Evolutionary conservation across 1,284 basidiomycete genomes (phyloP).

Genomic region (Ustilago xerochloae): DNA sequence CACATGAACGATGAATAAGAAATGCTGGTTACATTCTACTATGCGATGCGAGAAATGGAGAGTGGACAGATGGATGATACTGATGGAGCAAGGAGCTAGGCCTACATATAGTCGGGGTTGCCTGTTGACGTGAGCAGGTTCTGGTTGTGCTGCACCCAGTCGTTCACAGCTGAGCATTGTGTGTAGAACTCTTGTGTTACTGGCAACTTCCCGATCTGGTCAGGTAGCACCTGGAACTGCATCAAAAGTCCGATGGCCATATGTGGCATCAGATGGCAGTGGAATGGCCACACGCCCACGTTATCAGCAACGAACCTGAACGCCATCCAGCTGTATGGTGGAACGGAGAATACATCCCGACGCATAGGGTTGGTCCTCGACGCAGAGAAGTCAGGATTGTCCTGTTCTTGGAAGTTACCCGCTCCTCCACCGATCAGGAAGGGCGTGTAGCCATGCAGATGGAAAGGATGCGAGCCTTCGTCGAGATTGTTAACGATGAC

Average conservation of each 20-base stretch:
- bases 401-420: constrained; percentile 54
- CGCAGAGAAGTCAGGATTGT: constrained; percentile 31
- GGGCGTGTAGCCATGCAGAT: constrained; percentile 60
- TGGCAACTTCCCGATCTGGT: constrained; percentile 21
- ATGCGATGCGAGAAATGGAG: neutral
- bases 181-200: constrained; percentile 16
- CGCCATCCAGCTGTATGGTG: constrained; percentile 51
- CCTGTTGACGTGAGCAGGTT: constrained; percentile 25
- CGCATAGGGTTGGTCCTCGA: constrained; percentile 44
- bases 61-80: neutral
- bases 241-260: constrained; percentile 52
- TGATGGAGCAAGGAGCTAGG: neutral
- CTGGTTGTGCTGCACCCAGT: constrained; percentile 34
- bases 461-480: constrained; percentile 71
- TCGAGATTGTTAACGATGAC: constrained; percentile 67
- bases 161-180: constrained; percentile 32
- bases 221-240: constrained; percentile 47
- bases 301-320: constrained; percentile 58
- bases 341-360: constrained; percentile 55
- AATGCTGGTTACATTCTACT: neutral
- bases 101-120: constrained; percentile 23
- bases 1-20: too few relatives aligned
- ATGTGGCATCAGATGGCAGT: constrained; percentile 54
- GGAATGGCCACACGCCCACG: constrained; percentile 58
- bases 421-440: constrained; percentile 66